phyloP scores from a whole-genome alignment of 148 eudicot species.

The Rhododendron vialii region DNA sequence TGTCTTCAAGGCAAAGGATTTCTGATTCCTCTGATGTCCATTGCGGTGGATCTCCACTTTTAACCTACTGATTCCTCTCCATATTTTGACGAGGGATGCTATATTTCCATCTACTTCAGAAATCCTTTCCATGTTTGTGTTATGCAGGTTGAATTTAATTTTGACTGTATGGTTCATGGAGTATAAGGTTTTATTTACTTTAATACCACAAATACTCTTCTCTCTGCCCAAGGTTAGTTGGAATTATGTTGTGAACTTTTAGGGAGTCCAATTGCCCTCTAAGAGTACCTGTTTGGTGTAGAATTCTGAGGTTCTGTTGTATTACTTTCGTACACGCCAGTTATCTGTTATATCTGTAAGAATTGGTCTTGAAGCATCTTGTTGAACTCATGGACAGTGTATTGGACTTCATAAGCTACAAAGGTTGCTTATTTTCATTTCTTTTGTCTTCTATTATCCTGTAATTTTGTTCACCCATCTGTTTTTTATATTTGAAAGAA shows the following conservation, averaged over 20 bases:
- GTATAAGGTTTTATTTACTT: background rate
- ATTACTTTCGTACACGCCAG: background rate
- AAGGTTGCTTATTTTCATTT: background rate
- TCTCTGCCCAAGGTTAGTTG: background rate
- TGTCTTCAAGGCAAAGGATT: constrained; percentile 68
- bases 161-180: background rate
- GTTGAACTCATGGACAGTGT: background rate
- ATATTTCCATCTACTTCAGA: background rate
- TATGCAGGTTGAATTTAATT: background rate
- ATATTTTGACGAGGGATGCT: background rate
- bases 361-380: background rate
- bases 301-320: background rate
- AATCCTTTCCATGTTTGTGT: background rate
- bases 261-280: background rate
- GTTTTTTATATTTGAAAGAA: background rate
- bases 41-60: constrained; percentile 52
- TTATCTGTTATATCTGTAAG: background rate
- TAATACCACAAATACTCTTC: background rate
- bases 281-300: background rate
- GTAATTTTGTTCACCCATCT: background rate
- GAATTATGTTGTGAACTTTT: background rate
- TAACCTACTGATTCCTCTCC: constrained; percentile 33
- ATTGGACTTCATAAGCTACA: background rate
- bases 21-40: constrained; percentile 82
- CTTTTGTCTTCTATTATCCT: background rate